Evolutionary conservation across 2,329 filamentous ascomycete genomes (phyloP).

Genomic region (Aspergillus neotritici): DNA sequence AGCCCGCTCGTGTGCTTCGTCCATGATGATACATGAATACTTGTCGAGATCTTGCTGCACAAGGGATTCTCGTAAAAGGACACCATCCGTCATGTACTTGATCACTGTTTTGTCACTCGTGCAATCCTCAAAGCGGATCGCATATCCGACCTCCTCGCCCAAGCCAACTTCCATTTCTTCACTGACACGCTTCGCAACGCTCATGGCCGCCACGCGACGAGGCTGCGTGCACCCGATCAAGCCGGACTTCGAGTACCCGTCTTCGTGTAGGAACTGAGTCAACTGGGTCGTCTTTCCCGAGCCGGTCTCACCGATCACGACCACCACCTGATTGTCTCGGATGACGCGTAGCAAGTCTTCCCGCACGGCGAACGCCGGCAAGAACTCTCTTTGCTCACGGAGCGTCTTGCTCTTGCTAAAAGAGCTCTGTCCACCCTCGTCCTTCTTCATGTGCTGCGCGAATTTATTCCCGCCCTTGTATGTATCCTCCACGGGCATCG

Average conservation of each 20-base stretch:
- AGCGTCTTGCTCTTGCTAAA: constrained; percentile 92
- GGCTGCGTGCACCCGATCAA: constrained; percentile 97
- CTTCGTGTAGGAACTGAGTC: constrained; percentile 92
- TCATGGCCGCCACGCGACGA: constrained; percentile 95
- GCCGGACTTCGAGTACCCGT: constrained; percentile 80
- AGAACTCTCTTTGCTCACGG: constrained; percentile 82
- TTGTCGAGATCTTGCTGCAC: constrained; percentile 89
- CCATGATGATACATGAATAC: constrained; percentile 99
- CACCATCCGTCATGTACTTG: constrained; percentile 99
- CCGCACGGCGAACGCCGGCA: constrained; percentile 92
- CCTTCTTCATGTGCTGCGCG: constrained; percentile 81
- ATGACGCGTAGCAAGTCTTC: constrained; percentile 90
- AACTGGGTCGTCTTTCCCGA: constrained; percentile 97
- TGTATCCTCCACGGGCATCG: constrained; percentile 67
- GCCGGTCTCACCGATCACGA: constrained; percentile 94
- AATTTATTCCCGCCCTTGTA: constrained; percentile 70
- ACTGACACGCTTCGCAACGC: constrained; percentile 93
- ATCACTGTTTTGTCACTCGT: constrained; percentile 92
- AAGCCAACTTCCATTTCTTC: constrained; percentile 97
- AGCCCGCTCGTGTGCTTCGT: constrained; percentile 94
- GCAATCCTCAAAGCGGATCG: constrained; percentile 97
- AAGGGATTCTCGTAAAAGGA: constrained; percentile 85
- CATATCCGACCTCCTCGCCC: constrained; percentile 84
- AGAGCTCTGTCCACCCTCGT: constrained; percentile 71
- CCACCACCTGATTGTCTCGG: constrained; percentile 91